Base-by-base conservation (phyloP, 1,139 yeast species). In the Kodamaea fungicola region DNA sequence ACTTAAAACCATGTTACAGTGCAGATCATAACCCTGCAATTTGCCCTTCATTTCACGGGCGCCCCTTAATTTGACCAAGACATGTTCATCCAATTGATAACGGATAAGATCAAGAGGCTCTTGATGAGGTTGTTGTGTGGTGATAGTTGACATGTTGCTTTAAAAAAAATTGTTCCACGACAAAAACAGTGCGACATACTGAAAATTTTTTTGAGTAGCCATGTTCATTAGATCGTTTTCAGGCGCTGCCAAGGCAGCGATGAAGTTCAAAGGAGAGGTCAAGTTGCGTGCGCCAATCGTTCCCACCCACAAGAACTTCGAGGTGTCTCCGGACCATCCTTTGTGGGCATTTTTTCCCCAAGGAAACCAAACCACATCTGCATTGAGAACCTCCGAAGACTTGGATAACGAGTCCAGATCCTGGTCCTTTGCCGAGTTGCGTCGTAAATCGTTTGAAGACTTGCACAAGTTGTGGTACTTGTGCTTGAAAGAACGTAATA, bases 1-100 rank as follows among this genome's bases (percentile, higher is more conserved):
- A 52, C 97, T 89, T 49, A 92, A 75, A 30, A 92, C 96, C 76
- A 94, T 80, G 60, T 94, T 92, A 62, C 97, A 92, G 62, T 92
- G 97, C 34, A 95, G 85, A 61, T 92, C 97, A 62, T 87, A 92
- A 1, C 96, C 97, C 58, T 92, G 98, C 40, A 94, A 73, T 49
- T 80, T 80, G 6, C 99, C 99, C 32, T 80, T 78, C 64, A 92
- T 76, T 58, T 90, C 97, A 50, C 99, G 76, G 44, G 95, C 95
- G n/a, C 97, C 97, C 59, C 98, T 81, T 43, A 94, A 76, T 59
- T 94, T 94, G 40, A 94, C 95, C 55, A 80, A 77, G 19, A 94
- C 90, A 39, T 73, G 67, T 61, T 92, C 98, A 55, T 94, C 97
- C 34, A 94, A 68, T 43, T 90, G 88, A 45, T 85, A 76, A 47